Evolutionary conservation across 768 basidiomycete genomes (phyloP).

Genomic region (Dacryopinax spathularia): DNA sequence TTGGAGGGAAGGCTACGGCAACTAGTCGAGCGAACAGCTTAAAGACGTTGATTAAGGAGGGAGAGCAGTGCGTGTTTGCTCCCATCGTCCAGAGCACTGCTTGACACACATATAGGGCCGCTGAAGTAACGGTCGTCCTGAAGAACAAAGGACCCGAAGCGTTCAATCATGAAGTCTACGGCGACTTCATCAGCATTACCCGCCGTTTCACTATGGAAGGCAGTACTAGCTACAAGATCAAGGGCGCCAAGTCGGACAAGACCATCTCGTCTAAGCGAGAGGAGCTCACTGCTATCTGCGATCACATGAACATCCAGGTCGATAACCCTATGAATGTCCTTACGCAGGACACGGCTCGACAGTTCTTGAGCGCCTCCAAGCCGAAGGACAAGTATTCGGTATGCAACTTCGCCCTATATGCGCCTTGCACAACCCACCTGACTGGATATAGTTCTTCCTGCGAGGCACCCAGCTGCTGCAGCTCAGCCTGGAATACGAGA

Average conservation of each 20-base stretch:
- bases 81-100: no score
- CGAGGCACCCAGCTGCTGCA: constrained; percentile 83
- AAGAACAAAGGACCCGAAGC: constrained; percentile 90
- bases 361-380: constrained; percentile 73
- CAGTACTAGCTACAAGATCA: constrained; percentile 67
- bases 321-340: constrained; percentile 93
- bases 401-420: constrained; percentile 10
- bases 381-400: constrained; percentile 83
- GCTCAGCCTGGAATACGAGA: constrained; percentile 73
- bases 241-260: constrained; percentile 43
- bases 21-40: constrained; percentile 81
- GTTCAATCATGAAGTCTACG: constrained; percentile 71
- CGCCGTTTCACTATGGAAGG: constrained; percentile 70
- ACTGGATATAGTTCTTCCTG: constrained; percentile 64
- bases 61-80: constrained; percentile 49
- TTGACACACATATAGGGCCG: constrained; percentile 29
- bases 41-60: constrained; percentile 74
- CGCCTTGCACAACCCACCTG: background rate
- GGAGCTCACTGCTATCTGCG: constrained; percentile 75
- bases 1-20: constrained; percentile 83
- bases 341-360: constrained; percentile 67
- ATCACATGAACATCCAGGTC: constrained; percentile 93
- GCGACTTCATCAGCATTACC: constrained; percentile 69
- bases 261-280: constrained; percentile 63
- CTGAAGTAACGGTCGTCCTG: constrained; percentile 66